Conservation (phyloP, 169 alveolate genomes). For the Cryptosporidium canis region DNA sequence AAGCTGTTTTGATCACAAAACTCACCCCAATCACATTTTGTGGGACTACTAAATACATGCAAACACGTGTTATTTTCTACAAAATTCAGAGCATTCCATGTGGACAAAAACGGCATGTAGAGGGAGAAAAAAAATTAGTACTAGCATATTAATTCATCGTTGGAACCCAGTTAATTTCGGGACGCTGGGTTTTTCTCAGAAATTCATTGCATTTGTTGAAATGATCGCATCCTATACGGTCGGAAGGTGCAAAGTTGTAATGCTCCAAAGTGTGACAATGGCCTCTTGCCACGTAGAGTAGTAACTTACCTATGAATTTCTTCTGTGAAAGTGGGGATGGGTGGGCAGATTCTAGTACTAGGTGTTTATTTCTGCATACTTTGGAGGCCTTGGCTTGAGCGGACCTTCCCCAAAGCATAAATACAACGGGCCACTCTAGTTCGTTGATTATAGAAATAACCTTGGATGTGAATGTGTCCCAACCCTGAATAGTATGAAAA, state of each 20-base stretch:
- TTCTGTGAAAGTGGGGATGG: slow-evolving; percentile 96
- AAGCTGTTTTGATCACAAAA: no score
- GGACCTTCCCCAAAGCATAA: slow-evolving; percentile 92
- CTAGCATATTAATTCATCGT: background rate
- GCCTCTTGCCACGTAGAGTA: background rate
- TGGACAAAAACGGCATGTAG: background rate
- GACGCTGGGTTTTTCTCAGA: slow-evolving; percentile 65
- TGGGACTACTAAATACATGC: background rate
- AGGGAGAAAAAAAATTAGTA: background rate
- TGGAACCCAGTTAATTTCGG: slow-evolving; percentile 59
- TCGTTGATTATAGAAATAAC: slow-evolving; percentile 86
- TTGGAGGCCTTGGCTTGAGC: slow-evolving; percentile 83
- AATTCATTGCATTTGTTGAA: slow-evolving; percentile 85
- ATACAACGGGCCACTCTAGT: slow-evolving; percentile 85
- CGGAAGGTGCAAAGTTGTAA: background rate
- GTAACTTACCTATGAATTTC: slow-evolving; percentile 33
- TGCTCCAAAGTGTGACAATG: background rate
- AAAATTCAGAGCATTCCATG: background rate
- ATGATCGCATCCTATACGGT: slow-evolving; percentile 85
- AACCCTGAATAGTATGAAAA: slow-evolving; percentile 83
- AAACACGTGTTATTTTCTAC: background rate
- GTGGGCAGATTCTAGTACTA: slow-evolving; percentile 93
- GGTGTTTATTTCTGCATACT: slow-evolving; percentile 90
- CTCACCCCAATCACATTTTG: background rate
- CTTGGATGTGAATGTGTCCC: slow-evolving; percentile 90